phyloP scores from a whole-genome alignment of 108 stramenopile genomes.

The Chaetoceros tenuissimus region DNA sequence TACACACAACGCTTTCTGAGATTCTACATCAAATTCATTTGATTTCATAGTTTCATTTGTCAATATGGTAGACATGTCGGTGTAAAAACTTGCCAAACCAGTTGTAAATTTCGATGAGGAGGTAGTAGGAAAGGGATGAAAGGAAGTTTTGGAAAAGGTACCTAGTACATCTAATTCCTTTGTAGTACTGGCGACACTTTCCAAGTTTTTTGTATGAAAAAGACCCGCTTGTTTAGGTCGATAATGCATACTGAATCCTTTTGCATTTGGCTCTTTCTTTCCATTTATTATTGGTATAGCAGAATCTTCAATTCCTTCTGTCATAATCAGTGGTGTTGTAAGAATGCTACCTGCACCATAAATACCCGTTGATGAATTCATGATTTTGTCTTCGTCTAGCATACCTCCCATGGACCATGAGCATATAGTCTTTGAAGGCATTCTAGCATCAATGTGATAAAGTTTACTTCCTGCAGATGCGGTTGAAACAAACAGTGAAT shows the following conservation, averaged over 20 bases:
- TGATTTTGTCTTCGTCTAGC: neutral
- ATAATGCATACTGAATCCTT: conserved; percentile 43
- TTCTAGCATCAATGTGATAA: conserved; percentile 68
- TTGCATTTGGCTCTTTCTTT: conserved; percentile 31
- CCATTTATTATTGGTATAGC: conserved; percentile 26
- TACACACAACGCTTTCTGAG: conserved; percentile 23
- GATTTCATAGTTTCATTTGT: conserved; percentile 4
- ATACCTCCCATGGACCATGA: conserved; percentile 40
- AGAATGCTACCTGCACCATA: conserved; percentile 24
- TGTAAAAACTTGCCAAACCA: conserved; percentile 41
- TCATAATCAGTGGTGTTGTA: conserved; percentile 6
- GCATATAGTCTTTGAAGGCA: conserved; percentile 42
- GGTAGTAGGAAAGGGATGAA: conserved; percentile 43
- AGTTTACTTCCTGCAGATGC: conserved; percentile 53
- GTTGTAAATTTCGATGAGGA: conserved; percentile 33
- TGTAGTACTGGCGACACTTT: conserved; percentile 30
- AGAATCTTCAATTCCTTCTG: neutral
- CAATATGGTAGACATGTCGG: conserved; percentile 2
- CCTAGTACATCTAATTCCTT: conserved; percentile 10
- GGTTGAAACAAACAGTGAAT: conserved; percentile 49
- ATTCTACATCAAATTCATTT: conserved; percentile 6
- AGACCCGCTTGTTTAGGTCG: conserved; percentile 31
- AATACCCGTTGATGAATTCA: conserved; percentile 9
- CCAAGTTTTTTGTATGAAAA: conserved; percentile 50
- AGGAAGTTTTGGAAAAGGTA: conserved; percentile 41